These are phyloP conservation scores for Cyclotella kingstonii DNA, from an alignment of 108 stramenopile species.

Conservation along the genomic window DNA sequence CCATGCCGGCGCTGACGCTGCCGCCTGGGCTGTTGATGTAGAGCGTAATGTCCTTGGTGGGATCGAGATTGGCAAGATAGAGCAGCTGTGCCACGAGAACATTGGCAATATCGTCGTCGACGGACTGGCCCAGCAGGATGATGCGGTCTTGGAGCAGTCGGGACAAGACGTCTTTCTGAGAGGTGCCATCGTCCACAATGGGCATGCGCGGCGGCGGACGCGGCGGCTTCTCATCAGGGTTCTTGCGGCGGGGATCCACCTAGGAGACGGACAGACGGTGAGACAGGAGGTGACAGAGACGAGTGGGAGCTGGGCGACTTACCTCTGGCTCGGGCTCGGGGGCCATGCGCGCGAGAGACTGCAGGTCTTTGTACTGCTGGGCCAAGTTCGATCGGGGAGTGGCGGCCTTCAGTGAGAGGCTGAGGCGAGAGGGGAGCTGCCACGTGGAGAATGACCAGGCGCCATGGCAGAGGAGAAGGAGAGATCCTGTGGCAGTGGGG, in stretches of 20 bases:
- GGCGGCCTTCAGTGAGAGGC: too few species aligned
- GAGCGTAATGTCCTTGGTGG: slow-evolving; percentile 90
- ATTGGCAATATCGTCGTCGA: slow-evolving; percentile 95
- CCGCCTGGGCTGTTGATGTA: slow-evolving; percentile 97
- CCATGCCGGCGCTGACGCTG: slow-evolving; percentile 87
- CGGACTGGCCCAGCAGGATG: slow-evolving; percentile 84
- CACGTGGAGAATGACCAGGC: too few species aligned
- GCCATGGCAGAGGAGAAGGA: too few species aligned
- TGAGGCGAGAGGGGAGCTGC: too few species aligned
- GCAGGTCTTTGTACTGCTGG: too few species aligned
- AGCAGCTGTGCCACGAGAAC: slow-evolving; percentile 90
- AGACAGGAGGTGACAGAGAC: too few species aligned
- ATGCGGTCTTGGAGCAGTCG: slow-evolving; percentile 94
- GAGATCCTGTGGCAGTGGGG: too few species aligned
- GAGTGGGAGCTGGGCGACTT: too few species aligned
- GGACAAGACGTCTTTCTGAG: slow-evolving; percentile 91
- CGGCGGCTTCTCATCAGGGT: slow-evolving; percentile 68
- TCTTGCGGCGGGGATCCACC: slow-evolving; percentile 84
- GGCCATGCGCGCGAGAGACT: too few species aligned
- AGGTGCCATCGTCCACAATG: slow-evolving; percentile 70
- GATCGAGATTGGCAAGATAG: slow-evolving; percentile 94
- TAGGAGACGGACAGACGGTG: not conserved
- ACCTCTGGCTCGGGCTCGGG: too few species aligned
- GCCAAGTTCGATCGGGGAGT: too few species aligned
- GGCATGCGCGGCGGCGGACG: slow-evolving; percentile 63